phyloP scores from a whole-genome alignment of 108 stramenopile species.

The Seminavis robusta region DNA sequence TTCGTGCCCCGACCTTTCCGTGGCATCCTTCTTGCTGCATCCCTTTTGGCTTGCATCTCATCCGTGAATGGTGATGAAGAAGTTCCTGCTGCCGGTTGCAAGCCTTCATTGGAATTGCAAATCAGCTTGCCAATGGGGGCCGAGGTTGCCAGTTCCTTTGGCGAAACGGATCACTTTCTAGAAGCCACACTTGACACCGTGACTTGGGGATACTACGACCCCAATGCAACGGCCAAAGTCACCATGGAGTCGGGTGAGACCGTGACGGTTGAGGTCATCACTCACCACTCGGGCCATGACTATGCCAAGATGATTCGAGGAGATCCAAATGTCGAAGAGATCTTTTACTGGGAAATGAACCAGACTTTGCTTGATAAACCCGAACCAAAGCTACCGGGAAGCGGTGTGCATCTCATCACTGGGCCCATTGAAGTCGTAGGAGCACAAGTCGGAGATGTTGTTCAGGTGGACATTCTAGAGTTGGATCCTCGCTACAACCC shows the following conservation, averaged over 20 bases:
- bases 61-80: background rate
- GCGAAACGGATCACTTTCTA: constrained; percentile 29
- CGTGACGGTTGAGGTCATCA: constrained; percentile 31
- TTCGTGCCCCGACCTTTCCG: background rate
- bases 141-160: constrained; percentile 6
- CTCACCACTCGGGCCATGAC: constrained; percentile 27
- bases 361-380: constrained; percentile 7
- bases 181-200: constrained; percentile 23
- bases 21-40: constrained; percentile 5
- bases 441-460: constrained; percentile 19
- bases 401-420: constrained; percentile 25
- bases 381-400: constrained; percentile 26
- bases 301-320: constrained; percentile 39
- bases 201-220: constrained; percentile 30
- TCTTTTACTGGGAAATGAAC: constrained; percentile 18
- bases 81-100: background rate
- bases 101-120: constrained; percentile 13
- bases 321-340: constrained; percentile 24
- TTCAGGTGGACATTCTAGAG: constrained; percentile 25
- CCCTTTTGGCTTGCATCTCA: background rate
- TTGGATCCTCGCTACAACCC: constrained; percentile 29
- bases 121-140: constrained; percentile 9
- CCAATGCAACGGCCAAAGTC: constrained; percentile 1
- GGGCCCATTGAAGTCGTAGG: constrained; percentile 22
- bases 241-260: constrained; percentile 27